Evolutionary conservation across 2,329 filamentous ascomycete species (phyloP).

Genomic region (Diaporthe citrichinensis): DNA sequence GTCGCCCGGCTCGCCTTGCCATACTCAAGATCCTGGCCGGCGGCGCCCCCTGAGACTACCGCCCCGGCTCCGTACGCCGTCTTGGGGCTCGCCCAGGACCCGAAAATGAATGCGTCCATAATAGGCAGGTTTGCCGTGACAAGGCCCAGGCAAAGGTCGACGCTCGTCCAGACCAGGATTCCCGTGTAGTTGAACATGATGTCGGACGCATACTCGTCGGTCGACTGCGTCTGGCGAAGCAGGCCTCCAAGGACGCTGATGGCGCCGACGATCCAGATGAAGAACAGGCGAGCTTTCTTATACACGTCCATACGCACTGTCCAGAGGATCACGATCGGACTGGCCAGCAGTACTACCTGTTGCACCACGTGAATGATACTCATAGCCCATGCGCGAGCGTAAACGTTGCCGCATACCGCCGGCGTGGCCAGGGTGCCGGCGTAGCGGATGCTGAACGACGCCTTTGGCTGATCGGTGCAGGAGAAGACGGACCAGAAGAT

Average conservation of each 20-base stretch:
- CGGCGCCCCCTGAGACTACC: background rate
- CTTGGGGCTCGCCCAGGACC: constrained; percentile 38
- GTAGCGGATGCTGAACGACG: constrained; percentile 45
- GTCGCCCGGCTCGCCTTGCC: constrained; percentile 17
- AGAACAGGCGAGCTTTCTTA: constrained; percentile 48
- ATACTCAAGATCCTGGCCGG: constrained; percentile 10
- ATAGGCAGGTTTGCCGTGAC: constrained; percentile 50
- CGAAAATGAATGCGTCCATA: constrained; percentile 45
- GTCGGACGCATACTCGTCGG: constrained; percentile 27
- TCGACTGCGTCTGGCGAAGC: constrained; percentile 45
- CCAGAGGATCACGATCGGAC: constrained; percentile 51
- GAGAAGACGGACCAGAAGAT: constrained; percentile 42
- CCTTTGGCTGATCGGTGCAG: background rate
- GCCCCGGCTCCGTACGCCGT: background rate
- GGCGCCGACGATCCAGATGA: constrained; percentile 50
- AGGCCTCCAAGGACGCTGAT: constrained; percentile 36
- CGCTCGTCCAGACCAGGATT: constrained; percentile 46
- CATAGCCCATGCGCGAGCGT: constrained; percentile 44
- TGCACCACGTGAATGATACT: constrained; percentile 51
- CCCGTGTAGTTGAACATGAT: constrained; percentile 44
- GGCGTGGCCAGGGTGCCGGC: background rate
- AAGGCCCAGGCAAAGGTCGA: constrained; percentile 49
- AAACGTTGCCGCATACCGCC: constrained; percentile 29
- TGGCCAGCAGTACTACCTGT: constrained; percentile 49
- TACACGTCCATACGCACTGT: constrained; percentile 47